Percentiles rank a stretch among this genome's conserved stretches.
phyloP scores from a whole-genome alignment of 2,329 filamentous ascomycete genomes.

The Xylaria sp. region DNA sequence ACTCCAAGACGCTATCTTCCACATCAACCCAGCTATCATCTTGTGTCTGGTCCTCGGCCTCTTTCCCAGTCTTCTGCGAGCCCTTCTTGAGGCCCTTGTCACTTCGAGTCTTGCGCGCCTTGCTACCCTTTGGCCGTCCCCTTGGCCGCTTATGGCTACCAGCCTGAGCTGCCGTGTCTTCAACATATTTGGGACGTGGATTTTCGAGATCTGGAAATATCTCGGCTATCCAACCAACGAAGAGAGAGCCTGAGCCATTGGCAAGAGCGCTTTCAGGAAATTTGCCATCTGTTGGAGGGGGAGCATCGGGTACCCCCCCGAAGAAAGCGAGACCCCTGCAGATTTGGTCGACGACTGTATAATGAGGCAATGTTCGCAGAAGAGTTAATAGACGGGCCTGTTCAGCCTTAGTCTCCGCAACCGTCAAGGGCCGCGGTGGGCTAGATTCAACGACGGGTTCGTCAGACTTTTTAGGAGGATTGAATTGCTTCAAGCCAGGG shows the following conservation, averaged over 20 bases:
- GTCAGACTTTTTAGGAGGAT: conserved; percentile 40
- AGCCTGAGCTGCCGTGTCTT: conserved; percentile 35
- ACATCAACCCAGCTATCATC: conserved; percentile 60
- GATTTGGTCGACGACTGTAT: conserved; percentile 69
- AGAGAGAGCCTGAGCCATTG: conserved; percentile 68
- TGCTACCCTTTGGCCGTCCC: conserved; percentile 69
- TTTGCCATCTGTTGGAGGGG: conserved; percentile 59
- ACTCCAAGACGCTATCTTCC: conserved; percentile 52
- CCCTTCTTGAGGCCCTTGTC: conserved; percentile 66
- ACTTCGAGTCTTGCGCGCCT: conserved; percentile 58
- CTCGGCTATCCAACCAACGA: conserved; percentile 71
- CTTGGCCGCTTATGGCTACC: conserved; percentile 57
- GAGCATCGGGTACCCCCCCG: conserved; percentile 67
- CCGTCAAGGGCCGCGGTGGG: conserved; percentile 51
- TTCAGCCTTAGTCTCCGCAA: conserved; percentile 66
- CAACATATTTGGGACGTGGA: conserved; percentile 42
- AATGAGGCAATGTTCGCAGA: conserved; percentile 65
- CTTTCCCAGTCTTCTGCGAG: conserved; percentile 45
- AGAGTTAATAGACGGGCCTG: conserved; percentile 69
- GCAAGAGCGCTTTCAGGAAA: conserved; percentile 68
- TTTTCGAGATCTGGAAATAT: conserved; percentile 65
- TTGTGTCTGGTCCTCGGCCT: conserved; percentile 39
- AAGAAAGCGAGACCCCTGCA: conserved; percentile 73
- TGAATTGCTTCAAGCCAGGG: conserved; percentile 47
- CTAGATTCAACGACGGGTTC: conserved; percentile 35